A percentile compares a stretch with the other conserved stretches of the same genome.
These are phyloP conservation scores for Leonotis leonurus DNA, from an alignment of 257 asterid genomes.

Conservation along the genomic window DNA sequence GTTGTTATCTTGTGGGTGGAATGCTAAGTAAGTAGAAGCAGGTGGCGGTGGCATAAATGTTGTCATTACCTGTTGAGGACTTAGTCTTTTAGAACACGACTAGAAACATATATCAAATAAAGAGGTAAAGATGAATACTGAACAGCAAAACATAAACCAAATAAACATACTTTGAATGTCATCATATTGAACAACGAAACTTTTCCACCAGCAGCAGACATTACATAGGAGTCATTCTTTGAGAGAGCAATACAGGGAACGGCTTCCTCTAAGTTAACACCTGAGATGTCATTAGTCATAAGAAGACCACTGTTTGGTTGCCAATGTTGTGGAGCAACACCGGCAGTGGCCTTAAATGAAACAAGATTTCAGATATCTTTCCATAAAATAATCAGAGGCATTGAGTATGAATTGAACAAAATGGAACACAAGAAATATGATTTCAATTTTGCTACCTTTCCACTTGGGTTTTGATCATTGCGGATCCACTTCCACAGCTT, in stretches of 20 bases:
- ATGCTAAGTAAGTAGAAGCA: constrained; percentile 84
- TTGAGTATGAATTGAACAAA: not conserved
- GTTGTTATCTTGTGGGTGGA: constrained; percentile 95
- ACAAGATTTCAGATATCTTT: constrained; percentile 16
- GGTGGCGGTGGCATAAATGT: constrained; percentile 99
- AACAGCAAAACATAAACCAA: too few species aligned
- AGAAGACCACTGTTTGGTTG: constrained; percentile 74
- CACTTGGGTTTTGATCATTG: constrained; percentile 76
- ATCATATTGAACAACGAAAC: constrained; percentile 76
- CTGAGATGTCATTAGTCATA: constrained; percentile 60
- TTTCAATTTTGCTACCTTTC: constrained; percentile 46
- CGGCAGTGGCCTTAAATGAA: constrained; percentile 56
- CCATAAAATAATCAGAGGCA: not conserved
- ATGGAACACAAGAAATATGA: not conserved
- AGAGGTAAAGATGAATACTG: not conserved
- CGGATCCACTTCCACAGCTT: constrained; percentile 95
- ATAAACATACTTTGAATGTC: constrained; percentile 75
- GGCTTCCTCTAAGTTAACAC: constrained; percentile 76
- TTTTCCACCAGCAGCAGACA: constrained; percentile 85
- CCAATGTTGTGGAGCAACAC: constrained; percentile 63
- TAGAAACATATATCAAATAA: not conserved
- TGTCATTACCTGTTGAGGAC: constrained; percentile 64
- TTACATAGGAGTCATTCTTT: constrained; percentile 73
- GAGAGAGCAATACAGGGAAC: constrained; percentile 86
- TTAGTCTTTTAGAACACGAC: constrained; percentile 8